These are phyloP conservation scores for Scleroderma bovista DNA, from an alignment of 768 basidiomycete genomes.

Conservation along the genomic window DNA sequence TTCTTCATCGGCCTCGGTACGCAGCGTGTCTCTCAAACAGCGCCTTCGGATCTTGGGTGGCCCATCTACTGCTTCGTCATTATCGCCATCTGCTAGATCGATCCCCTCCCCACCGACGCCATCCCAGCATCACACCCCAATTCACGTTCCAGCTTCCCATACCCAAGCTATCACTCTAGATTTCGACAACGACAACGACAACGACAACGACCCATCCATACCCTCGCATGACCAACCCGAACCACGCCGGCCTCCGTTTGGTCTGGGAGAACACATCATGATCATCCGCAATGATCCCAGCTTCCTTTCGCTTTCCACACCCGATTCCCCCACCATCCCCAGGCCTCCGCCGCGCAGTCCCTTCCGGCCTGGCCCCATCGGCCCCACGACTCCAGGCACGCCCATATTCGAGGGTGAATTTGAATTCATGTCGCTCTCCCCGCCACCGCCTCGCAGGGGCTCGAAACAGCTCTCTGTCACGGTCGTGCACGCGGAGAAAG, in stretches of 20 bases:
- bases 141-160: not conserved
- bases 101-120: not conserved
- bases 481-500: slow-evolving; percentile 9
- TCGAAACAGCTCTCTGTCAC: slow-evolving; percentile 41
- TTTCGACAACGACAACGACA: not conserved
- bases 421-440: slow-evolving; percentile 50
- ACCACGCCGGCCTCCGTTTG: slow-evolving; percentile 24
- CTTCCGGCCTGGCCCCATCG: slow-evolving; percentile 22
- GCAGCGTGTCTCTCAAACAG: slow-evolving; percentile 46
- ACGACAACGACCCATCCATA: slow-evolving; percentile 20
- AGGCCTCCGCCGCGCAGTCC: slow-evolving; percentile 16
- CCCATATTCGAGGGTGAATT: slow-evolving; percentile 22
- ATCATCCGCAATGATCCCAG: slow-evolving; percentile 46
- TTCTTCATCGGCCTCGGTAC: slow-evolving; percentile 11
- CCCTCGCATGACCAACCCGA: slow-evolving; percentile 7
- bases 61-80: slow-evolving; percentile 12
- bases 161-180: not conserved
- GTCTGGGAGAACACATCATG: slow-evolving; percentile 30
- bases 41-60: slow-evolving; percentile 50
- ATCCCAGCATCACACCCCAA: not conserved
- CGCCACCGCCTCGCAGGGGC: slow-evolving; percentile 61
- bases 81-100: slow-evolving; percentile 13
- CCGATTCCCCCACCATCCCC: slow-evolving; percentile 12
- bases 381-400: slow-evolving; percentile 4
- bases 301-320: slow-evolving; percentile 49